Evolutionary conservation across 1,139 yeast species (phyloP).

Genomic region (Candida gigantensis): DNA sequence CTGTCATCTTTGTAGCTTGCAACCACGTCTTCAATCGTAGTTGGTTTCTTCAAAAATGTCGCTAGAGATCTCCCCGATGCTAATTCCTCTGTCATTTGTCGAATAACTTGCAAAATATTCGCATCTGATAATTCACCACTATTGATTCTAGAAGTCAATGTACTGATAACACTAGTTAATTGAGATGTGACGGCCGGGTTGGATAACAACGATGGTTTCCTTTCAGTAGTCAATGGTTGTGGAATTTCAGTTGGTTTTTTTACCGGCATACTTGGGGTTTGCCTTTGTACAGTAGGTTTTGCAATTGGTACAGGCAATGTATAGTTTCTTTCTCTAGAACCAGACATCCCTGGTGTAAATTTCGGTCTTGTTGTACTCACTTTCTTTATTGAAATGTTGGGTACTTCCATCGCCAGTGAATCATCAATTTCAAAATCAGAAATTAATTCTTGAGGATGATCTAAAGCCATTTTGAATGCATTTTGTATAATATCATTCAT

Average conservation of each 20-base stretch:
- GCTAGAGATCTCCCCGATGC: slow-evolving; percentile 23
- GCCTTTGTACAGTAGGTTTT: neutral
- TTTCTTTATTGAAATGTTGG: no score
- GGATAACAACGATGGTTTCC: slow-evolving; percentile 12
- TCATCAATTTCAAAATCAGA: slow-evolving; percentile 48
- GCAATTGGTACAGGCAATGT: neutral
- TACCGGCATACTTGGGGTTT: neutral
- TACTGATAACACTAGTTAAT: slow-evolving; percentile 30
- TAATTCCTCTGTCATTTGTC: slow-evolving; percentile 46
- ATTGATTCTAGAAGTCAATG: slow-evolving; percentile 24
- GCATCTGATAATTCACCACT: slow-evolving; percentile 26
- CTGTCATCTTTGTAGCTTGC: slow-evolving; percentile 26
- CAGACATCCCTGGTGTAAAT: slow-evolving; percentile 3
- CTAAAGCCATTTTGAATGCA: slow-evolving; percentile 73
- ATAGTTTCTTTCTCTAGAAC: neutral
- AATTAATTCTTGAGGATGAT: slow-evolving; percentile 58
- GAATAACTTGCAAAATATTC: slow-evolving; percentile 37
- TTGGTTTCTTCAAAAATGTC: slow-evolving; percentile 17
- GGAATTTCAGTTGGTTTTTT: neutral
- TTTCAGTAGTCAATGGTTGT: slow-evolving; percentile 13
- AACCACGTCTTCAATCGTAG: slow-evolving; percentile 23
- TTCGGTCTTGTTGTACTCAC: slow-evolving; percentile 2
- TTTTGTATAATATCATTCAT: slow-evolving; percentile 72
- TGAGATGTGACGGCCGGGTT: slow-evolving; percentile 26
- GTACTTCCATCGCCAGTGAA: no score